phyloP scores from a whole-genome alignment of 441 rosid species.

The Isatis lusitanica region DNA sequence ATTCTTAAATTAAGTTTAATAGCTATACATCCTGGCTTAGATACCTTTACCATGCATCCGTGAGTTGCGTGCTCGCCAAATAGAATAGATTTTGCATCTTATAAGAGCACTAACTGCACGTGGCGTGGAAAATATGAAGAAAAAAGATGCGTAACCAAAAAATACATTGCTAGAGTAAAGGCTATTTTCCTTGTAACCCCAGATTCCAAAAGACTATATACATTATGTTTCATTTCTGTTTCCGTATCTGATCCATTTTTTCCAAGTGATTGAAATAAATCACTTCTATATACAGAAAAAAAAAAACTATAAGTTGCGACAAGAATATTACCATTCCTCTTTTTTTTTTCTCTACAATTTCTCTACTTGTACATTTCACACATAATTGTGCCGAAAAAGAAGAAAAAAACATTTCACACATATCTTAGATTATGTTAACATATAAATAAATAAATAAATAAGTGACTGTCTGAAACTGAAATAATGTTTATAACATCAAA shows the following conservation, averaged over 20 bases:
- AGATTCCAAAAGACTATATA: background rate
- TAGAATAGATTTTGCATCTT: background rate
- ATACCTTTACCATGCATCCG: background rate
- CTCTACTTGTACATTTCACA: background rate
- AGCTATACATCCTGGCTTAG: background rate
- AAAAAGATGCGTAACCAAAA: background rate
- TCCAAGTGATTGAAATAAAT: background rate
- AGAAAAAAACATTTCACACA: too few relatives aligned
- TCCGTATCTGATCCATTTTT: constrained; percentile 7
- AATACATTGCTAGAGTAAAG: background rate
- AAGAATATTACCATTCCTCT: background rate
- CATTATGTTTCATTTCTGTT: background rate
- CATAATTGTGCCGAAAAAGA: too few relatives aligned
- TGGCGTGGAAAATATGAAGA: background rate
- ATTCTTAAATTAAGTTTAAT: background rate
- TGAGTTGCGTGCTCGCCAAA: background rate
- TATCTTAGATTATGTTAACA: too few relatives aligned
- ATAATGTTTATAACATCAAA: background rate
- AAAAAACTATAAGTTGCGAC: background rate
- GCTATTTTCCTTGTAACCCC: constrained; percentile 5
- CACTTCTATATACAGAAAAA: background rate
- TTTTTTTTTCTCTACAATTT: background rate
- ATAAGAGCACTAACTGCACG: background rate
- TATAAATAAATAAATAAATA: background rate
- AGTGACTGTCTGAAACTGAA: background rate